Percentiles rank a stretch among this genome's conserved stretches.
These are phyloP conservation scores for Meredithiella fracta DNA, from an alignment of 2,329 filamentous ascomycete genomes.

Conservation along the genomic window DNA sequence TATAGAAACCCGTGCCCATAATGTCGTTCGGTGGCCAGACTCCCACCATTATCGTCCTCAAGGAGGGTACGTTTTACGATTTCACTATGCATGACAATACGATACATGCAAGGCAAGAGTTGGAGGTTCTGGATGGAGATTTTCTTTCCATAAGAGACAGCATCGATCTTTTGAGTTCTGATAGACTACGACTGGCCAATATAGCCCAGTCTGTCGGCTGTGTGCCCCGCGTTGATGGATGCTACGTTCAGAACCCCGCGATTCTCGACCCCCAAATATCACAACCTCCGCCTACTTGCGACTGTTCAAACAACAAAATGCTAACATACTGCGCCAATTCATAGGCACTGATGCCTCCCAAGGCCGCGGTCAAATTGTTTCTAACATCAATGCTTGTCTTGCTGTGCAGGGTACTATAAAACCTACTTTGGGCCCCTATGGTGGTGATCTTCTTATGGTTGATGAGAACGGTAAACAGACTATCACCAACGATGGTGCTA, in stretches of 20 bases:
- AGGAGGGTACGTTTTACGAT: conserved; percentile 59
- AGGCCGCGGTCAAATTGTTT: conserved; percentile 88
- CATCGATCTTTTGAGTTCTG: conserved; percentile 14
- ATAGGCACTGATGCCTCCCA: conserved; percentile 92
- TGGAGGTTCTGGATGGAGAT: too few species aligned
- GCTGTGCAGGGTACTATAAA: conserved; percentile 93
- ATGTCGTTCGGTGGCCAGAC: conserved; percentile 98
- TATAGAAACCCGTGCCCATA: conserved; percentile 19
- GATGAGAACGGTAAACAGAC: conserved; percentile 92
- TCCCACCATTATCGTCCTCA: conserved; percentile 93
- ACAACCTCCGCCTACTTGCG: neutral
- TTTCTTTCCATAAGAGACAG: too few species aligned
- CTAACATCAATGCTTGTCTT: conserved; percentile 96
- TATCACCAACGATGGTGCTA: conserved; percentile 97
- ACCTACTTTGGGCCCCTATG: conserved; percentile 88
- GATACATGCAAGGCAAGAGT: too few species aligned
- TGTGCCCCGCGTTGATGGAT: neutral
- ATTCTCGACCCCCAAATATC: neutral
- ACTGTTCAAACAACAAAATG: neutral
- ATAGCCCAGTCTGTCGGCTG: conserved; percentile 14
- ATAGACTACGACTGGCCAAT: neutral
- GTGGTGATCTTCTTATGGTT: conserved; percentile 88
- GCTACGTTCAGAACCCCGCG: neutral
- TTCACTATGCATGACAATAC: conserved; percentile 20
- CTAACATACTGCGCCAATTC: conserved; percentile 6